Evolutionary conservation across 2,329 filamentous ascomycete genomes (phyloP).

Genomic region (Colletotrichum truncatum): DNA sequence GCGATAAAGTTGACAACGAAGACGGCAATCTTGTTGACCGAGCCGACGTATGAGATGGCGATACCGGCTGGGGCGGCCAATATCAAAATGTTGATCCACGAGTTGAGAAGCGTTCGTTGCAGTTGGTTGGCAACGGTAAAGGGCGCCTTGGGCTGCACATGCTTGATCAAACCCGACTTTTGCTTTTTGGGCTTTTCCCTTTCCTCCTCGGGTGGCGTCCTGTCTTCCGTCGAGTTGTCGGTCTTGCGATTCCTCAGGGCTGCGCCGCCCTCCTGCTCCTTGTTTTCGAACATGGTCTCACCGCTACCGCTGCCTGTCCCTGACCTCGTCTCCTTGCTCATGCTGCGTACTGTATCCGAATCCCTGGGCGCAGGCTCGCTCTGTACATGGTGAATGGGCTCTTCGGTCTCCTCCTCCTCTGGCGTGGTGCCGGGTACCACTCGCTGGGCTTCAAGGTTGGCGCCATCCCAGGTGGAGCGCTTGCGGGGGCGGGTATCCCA

Average conservation of each 20-base stretch:
- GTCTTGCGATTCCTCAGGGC: constrained; percentile 43
- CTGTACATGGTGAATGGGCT: constrained; percentile 44
- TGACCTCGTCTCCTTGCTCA: constrained; percentile 26
- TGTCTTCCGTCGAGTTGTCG: constrained; percentile 35
- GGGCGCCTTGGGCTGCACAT: constrained; percentile 59
- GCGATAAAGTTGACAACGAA: constrained; percentile 95
- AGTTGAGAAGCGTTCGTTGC: constrained; percentile 79
- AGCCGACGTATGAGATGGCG: constrained; percentile 70
- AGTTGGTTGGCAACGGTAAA: constrained; percentile 74
- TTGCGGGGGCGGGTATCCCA: constrained; percentile 41
- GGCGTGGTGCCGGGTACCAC: constrained; percentile 16
- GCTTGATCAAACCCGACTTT: constrained; percentile 51
- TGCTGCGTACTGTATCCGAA: constrained; percentile 35
- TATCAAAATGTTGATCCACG: constrained; percentile 87
- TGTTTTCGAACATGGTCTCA: constrained; percentile 32
- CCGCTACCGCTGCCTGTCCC: constrained; percentile 30
- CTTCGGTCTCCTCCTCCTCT: constrained; percentile 36
- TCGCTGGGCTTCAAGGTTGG: constrained; percentile 42
- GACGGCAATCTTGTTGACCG: constrained; percentile 67
- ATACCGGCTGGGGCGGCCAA: constrained; percentile 84
- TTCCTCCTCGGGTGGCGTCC: constrained; percentile 32
- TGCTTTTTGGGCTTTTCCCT: constrained; percentile 52
- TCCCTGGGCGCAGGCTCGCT: constrained; percentile 42
- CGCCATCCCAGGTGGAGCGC: constrained; percentile 46
- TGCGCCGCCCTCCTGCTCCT: constrained; percentile 34